Conservation (phyloP, 768 basidiomycete species). For the Kwoniella europaea region DNA sequence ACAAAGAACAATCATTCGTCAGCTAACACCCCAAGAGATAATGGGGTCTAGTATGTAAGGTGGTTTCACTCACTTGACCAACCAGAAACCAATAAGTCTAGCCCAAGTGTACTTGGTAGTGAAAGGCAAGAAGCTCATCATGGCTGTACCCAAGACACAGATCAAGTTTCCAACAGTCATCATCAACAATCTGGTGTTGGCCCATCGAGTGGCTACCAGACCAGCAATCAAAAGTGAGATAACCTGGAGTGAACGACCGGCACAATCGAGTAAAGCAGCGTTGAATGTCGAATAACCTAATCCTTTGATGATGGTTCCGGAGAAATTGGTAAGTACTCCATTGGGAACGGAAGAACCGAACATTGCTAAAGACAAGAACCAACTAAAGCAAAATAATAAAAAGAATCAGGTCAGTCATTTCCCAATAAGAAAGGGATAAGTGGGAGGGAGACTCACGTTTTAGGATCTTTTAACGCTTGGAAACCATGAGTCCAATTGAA, state of each 20-base stretch:
- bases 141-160: constrained; percentile 52
- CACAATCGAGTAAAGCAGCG: constrained; percentile 57
- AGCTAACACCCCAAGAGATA: background rate
- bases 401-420: background rate
- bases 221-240: constrained; percentile 58
- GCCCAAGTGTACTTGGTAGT: constrained; percentile 47
- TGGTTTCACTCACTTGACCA: constrained; percentile 31
- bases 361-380: constrained; percentile 56
- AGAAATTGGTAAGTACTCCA: constrained; percentile 58
- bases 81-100: constrained; percentile 56
- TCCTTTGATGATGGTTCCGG: constrained; percentile 57
- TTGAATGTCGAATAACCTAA: constrained; percentile 55
- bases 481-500: constrained; percentile 52
- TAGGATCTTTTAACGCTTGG: constrained; percentile 51
- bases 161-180: constrained; percentile 55
- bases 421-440: background rate
- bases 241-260: constrained; percentile 57
- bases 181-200: constrained; percentile 54
- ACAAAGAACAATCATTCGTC: background rate
- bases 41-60: too few relatives aligned
- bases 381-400: constrained; percentile 15
- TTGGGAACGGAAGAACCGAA: constrained; percentile 56
- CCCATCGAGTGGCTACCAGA: constrained; percentile 50
- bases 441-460: constrained; percentile 28
- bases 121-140: constrained; percentile 58